Evolutionary conservation across 805 yeast genomes (phyloP).

Genomic region (Candida michaelii): DNA sequence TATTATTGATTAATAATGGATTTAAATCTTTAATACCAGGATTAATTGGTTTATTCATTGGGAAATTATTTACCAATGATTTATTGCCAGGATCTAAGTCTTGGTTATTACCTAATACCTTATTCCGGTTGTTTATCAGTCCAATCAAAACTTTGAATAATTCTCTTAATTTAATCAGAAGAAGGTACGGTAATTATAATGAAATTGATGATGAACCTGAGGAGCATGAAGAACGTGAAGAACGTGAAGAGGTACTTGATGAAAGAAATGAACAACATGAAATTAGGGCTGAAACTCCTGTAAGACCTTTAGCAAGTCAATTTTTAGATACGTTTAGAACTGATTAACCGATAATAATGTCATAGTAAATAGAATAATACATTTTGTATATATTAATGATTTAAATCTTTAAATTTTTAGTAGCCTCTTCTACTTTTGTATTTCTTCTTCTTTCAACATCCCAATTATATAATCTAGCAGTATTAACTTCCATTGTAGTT

Average conservation of each 20-base stretch:
- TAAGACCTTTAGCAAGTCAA: slow-evolving; percentile 59
- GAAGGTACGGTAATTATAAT: slow-evolving; percentile 8
- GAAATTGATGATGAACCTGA: slow-evolving; percentile 19
- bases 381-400: no score
- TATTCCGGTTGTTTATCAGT: slow-evolving; percentile 27
- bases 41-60: slow-evolving; percentile 36
- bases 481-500: slow-evolving; percentile 97
- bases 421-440: slow-evolving; percentile 16
- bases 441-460: slow-evolving; percentile 72
- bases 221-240: slow-evolving; percentile 28
- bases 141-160: slow-evolving; percentile 20
- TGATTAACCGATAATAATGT: not conserved
- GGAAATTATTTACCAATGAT: slow-evolving; percentile 34
- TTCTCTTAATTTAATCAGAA: not conserved
- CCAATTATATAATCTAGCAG: slow-evolving; percentile 89
- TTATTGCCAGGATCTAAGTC: slow-evolving; percentile 36
- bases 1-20: slow-evolving; percentile 41
- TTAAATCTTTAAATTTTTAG: slow-evolving; percentile 16
- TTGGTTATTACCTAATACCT: slow-evolving; percentile 31
- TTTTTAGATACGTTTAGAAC: slow-evolving; percentile 52
- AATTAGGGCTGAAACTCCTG: slow-evolving; percentile 57
- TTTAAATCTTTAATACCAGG: slow-evolving; percentile 35
- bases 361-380: not conserved
- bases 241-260: slow-evolving; percentile 13
- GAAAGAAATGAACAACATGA: slow-evolving; percentile 17